Evolutionary conservation across 2,329 filamentous ascomycete genomes (phyloP).

Genomic region (Sporothrix euskadiensis): DNA sequence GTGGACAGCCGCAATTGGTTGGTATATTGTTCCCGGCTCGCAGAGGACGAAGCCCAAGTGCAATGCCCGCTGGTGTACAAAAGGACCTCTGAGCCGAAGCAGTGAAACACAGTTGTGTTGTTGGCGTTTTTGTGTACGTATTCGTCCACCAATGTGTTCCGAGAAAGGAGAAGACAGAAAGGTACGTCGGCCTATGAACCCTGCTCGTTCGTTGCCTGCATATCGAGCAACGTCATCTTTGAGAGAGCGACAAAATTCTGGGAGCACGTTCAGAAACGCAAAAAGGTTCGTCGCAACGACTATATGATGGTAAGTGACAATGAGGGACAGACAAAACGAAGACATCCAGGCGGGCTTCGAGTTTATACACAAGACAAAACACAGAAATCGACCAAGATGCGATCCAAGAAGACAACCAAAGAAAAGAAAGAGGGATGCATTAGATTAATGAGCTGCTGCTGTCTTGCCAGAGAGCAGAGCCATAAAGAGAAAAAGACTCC

Average conservation of each 20-base stretch:
- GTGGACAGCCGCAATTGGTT: not conserved
- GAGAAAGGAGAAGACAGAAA: not conserved
- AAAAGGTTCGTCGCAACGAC: not conserved
- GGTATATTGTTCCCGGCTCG: not conserved
- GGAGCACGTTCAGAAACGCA: too few species aligned
- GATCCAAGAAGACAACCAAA: not conserved
- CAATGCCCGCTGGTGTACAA: not conserved
- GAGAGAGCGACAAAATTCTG: not conserved
- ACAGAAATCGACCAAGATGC: not conserved
- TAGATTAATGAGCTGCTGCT: conserved; percentile 9
- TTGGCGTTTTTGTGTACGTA: not conserved
- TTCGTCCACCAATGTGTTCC: not conserved
- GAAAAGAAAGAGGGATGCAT: not conserved
- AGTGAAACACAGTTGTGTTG: not conserved
- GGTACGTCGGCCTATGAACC: not conserved
- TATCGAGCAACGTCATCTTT: not conserved
- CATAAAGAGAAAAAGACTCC: not conserved
- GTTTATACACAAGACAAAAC: not conserved
- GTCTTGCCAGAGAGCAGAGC: not conserved
- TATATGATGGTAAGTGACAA: not conserved
- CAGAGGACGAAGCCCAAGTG: not conserved
- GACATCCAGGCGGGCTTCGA: not conserved
- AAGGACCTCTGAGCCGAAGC: not conserved
- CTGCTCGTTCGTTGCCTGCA: not conserved
- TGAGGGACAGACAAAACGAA: not conserved